Percentiles rank a stretch among this genome's conserved stretches.
Evolutionary conservation across 306 rosid species (phyloP).

Genomic region (Arachis stenosperma): DNA sequence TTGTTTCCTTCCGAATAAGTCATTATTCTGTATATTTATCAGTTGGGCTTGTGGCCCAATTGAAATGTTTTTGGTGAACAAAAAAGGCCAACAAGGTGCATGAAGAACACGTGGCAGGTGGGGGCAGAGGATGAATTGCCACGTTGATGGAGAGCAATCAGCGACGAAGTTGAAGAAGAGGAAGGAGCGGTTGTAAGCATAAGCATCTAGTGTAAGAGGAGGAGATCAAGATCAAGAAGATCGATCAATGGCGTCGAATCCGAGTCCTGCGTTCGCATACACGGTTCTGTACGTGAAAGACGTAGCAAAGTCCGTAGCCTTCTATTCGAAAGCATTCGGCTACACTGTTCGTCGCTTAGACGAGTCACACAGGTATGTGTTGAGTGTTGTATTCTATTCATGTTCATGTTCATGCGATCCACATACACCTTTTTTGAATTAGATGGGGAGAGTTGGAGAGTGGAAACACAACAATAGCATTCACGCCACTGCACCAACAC

Average conservation of each 20-base stretch:
- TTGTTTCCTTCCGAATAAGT: too few relatives aligned
- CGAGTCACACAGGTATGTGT: constrained; percentile 53
- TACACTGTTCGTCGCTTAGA: constrained; percentile 74
- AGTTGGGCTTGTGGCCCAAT: too few relatives aligned
- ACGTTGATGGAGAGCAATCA: constrained; percentile 3
- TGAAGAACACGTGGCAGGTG: constrained; percentile 42
- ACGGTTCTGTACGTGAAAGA: constrained; percentile 71
- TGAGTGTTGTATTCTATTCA: too few relatives aligned
- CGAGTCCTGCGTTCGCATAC: constrained; percentile 61
- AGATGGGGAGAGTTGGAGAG: constrained; percentile 94
- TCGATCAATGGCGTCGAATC: constrained; percentile 56
- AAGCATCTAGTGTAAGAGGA: background rate
- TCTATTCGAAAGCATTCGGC: constrained; percentile 82
- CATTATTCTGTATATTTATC: too few relatives aligned
- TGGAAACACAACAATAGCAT: constrained; percentile 80
- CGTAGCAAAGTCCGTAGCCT: constrained; percentile 65
- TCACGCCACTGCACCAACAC: constrained; percentile 76
- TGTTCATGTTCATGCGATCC: too few relatives aligned
- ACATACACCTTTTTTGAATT: too few relatives aligned
- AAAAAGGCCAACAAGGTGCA: background rate
- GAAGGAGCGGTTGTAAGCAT: background rate
- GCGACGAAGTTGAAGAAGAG: too few relatives aligned
- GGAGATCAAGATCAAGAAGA: background rate
- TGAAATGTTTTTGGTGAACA: too few relatives aligned
- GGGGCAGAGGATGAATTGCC: background rate